Percentiles rank a stretch among this genome's conserved stretches.
phyloP scores from a whole-genome alignment of 352 stramenopile species.

The Elongisporangium undulatum region DNA sequence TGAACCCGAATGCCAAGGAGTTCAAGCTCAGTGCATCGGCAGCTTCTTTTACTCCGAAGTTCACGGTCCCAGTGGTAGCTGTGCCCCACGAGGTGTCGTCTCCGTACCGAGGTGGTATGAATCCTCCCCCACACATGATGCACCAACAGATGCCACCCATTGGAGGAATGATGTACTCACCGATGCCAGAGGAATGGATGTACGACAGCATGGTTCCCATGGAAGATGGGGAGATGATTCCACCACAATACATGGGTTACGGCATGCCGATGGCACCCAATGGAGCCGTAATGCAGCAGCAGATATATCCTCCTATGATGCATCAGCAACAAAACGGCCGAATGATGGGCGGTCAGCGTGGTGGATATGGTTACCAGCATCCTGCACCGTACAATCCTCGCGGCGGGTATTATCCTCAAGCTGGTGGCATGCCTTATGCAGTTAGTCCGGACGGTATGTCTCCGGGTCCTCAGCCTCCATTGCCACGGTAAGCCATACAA shows the following conservation, averaged over 20 bases:
- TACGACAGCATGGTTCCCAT: conserved; percentile 51
- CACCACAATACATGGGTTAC: conserved; percentile 66
- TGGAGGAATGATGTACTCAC: conserved; percentile 37
- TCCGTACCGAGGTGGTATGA: conserved; percentile 40
- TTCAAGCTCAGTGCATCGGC: conserved; percentile 78
- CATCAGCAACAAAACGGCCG: conserved; percentile 44
- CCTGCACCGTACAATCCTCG: conserved; percentile 50
- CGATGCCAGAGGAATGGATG: conserved; percentile 70
- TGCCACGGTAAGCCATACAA: conserved; percentile 29
- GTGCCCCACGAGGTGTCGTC: conserved; percentile 24
- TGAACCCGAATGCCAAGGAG: conserved; percentile 86
- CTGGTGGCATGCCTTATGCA: conserved; percentile 25
- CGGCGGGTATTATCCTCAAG: conserved; percentile 40
- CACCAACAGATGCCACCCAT: conserved; percentile 30
- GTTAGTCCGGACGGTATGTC: conserved; percentile 14
- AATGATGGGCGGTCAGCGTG: conserved; percentile 41
- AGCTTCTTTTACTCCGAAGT: conserved; percentile 64
- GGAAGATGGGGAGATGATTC: conserved; percentile 41
- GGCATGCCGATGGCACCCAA: conserved; percentile 53
- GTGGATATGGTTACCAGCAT: conserved; percentile 44
- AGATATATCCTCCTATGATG: conserved; percentile 69
- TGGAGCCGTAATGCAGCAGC: conserved; percentile 53
- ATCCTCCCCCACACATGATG: conserved; percentile 12
- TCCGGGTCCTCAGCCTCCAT: conserved; percentile 33
- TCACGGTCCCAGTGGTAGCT: conserved; percentile 14